phyloP scores from a whole-genome alignment of 331 rosid genomes.

The Saraca asoca region DNA sequence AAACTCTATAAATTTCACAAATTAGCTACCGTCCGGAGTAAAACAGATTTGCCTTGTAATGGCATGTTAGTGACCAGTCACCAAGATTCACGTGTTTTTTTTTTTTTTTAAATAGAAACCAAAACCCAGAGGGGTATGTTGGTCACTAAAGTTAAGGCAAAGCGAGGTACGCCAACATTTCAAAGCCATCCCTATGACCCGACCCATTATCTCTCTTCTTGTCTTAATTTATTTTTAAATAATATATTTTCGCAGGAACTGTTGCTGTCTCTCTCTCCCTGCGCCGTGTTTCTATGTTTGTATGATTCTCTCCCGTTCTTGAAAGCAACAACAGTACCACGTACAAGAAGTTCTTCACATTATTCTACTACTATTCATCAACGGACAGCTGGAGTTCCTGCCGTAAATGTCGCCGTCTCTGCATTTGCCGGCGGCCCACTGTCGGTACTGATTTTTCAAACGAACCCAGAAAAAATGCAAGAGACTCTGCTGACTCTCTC shows the following conservation, averaged over 20 bases:
- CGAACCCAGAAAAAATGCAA: conserved; percentile 40
- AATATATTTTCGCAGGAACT: too few species aligned
- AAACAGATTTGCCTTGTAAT: too few species aligned
- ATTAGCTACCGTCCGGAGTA: neutral
- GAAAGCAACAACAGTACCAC: conserved; percentile 11
- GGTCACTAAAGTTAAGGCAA: neutral
- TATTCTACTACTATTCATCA: too few species aligned
- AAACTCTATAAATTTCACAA: neutral
- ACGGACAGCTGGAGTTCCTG: neutral
- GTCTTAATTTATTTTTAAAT: neutral
- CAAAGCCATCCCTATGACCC: conserved; percentile 5
- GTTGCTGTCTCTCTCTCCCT: neutral
- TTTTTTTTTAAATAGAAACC: too few species aligned
- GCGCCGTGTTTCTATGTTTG: neutral
- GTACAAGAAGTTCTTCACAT: neutral
- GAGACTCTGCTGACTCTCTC: conserved; percentile 48
- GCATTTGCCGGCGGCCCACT: conserved; percentile 30
- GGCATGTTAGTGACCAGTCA: neutral
- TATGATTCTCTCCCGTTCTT: conserved; percentile 47
- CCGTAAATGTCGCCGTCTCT: conserved; percentile 31
- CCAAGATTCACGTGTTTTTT: neutral
- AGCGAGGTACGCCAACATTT: too few species aligned
- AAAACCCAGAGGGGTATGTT: neutral
- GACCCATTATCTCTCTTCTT: neutral
- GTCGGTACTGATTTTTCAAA: neutral